phyloP scores from a whole-genome alignment of 2,329 filamentous ascomycete genomes.

The Microcyclospora pomicola region DNA sequence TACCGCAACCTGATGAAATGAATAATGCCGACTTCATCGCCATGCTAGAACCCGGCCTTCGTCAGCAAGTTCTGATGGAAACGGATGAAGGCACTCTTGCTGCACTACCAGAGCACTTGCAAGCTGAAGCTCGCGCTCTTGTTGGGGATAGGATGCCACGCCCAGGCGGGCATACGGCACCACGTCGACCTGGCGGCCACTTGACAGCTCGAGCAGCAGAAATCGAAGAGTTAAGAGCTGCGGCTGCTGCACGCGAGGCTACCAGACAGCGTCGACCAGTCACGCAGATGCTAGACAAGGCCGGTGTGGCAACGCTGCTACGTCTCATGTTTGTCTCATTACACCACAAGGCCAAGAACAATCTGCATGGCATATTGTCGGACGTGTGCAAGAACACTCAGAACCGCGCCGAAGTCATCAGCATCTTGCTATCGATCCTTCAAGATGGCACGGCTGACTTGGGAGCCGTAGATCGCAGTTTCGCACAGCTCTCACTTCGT shows the following conservation, averaged over 20 bases:
- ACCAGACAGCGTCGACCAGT: conserved; percentile 57
- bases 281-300: conserved; percentile 93
- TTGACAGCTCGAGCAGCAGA: too few species aligned
- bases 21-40: conserved; percentile 85
- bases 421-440: conserved; percentile 78
- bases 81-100: conserved; percentile 80
- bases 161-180: conserved; percentile 5
- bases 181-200: neutral
- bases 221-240: conserved; percentile 11
- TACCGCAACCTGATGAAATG: conserved; percentile 59
- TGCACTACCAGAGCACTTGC: conserved; percentile 70
- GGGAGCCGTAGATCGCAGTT: conserved; percentile 86
- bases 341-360: conserved; percentile 69
- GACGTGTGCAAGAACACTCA: conserved; percentile 95
- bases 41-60: conserved; percentile 70
- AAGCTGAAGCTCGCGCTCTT: conserved; percentile 69
- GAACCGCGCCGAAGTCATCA: conserved; percentile 86
- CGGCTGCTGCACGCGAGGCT: conserved; percentile 18
- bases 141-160: conserved; percentile 32
- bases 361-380: conserved; percentile 74
- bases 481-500: conserved; percentile 79
- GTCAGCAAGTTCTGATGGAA: conserved; percentile 78
- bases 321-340: conserved; percentile 98
- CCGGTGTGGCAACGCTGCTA: conserved; percentile 85
- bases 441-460: conserved; percentile 93